Percentiles rank a stretch among this genome's conserved stretches.
Conservation (phyloP, 2,329 filamentous ascomycete species). For the Talaromyces islandicus region DNA sequence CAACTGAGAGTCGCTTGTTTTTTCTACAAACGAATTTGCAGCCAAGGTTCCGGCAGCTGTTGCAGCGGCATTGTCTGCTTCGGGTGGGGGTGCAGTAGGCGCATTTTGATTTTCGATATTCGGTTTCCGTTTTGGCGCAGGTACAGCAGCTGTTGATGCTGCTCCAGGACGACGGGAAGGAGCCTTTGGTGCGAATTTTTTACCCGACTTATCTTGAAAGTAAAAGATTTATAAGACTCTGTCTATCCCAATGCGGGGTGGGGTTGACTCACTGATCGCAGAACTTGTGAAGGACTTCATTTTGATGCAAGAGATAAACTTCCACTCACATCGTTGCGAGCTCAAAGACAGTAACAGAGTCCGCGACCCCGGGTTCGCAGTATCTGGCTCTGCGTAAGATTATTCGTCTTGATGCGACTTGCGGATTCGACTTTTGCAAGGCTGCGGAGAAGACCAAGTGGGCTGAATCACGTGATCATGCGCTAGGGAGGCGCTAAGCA, state of each 20-base stretch:
- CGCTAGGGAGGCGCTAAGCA: conserved; percentile 21
- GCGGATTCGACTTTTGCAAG: not conserved
- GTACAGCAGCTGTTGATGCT: conserved; percentile 23
- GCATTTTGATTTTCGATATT: not conserved
- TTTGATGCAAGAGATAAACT: not conserved
- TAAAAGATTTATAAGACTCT: conserved; percentile 9
- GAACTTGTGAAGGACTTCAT: conserved; percentile 51
- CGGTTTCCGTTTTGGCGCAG: not conserved
- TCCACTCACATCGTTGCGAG: conserved; percentile 17
- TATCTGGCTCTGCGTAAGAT: not conserved
- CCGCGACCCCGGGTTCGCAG: not conserved
- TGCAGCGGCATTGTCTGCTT: not conserved
- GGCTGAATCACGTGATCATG: conserved; percentile 29
- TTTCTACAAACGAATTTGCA: not conserved
- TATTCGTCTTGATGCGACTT: not conserved
- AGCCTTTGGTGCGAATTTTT: conserved; percentile 71
- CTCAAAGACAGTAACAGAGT: not conserved
- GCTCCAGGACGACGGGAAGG: conserved; percentile 51
- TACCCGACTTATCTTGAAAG: conserved; percentile 57
- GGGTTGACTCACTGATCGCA: conserved; percentile 41
- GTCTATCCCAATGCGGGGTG: conserved; percentile 8
- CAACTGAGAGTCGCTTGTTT: not conserved
- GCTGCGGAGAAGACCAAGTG: conserved; percentile 20
- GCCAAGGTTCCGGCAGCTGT: not conserved
- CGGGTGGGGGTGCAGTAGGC: not conserved